Percentiles rank a stretch among this genome's conserved stretches.
Evolutionary conservation across 441 rosid species (phyloP).

Genomic region (Codiaeum variegatum): DNA sequence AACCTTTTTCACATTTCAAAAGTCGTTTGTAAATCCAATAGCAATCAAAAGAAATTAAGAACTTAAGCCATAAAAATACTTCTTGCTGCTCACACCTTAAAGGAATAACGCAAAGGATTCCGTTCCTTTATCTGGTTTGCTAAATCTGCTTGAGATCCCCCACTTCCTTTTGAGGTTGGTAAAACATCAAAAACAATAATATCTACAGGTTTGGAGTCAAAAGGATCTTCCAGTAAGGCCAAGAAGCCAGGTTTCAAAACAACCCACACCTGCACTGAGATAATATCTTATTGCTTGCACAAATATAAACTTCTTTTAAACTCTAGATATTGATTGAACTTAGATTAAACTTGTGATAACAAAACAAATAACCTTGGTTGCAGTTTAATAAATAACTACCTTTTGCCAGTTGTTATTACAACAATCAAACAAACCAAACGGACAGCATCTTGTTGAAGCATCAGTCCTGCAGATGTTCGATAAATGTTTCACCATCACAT

Average conservation of each 20-base stretch:
- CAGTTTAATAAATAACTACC: slow-evolving; percentile 40
- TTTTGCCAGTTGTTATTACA: slow-evolving; percentile 91
- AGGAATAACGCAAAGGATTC: slow-evolving; percentile 89
- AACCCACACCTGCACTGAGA: slow-evolving; percentile 81
- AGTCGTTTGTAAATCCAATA: slow-evolving; percentile 22
- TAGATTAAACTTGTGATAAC: neutral
- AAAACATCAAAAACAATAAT: slow-evolving; percentile 87
- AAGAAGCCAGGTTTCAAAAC: slow-evolving; percentile 97
- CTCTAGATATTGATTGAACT: neutral
- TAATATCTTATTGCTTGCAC: neutral
- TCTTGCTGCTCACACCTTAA: slow-evolving; percentile 50
- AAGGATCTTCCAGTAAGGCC: slow-evolving; percentile 84
- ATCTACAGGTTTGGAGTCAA: slow-evolving; percentile 71
- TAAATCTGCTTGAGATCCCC: slow-evolving; percentile 54
- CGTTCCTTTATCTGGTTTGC: slow-evolving; percentile 78
- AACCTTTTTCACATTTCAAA: slow-evolving; percentile 49
- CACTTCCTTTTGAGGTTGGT: slow-evolving; percentile 62
- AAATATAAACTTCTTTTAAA: neutral
- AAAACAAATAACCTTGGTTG: neutral
- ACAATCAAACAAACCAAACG: slow-evolving; percentile 65
- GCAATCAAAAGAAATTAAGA: neutral
- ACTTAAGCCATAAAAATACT: neutral
- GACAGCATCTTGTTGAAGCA: slow-evolving; percentile 55
- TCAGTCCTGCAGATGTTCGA: slow-evolving; percentile 56
- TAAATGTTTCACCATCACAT: slow-evolving; percentile 81